Percentiles rank a stretch among this genome's conserved stretches.
phyloP scores from a whole-genome alignment of 768 basidiomycete species.

The Tylopilus balloui region DNA sequence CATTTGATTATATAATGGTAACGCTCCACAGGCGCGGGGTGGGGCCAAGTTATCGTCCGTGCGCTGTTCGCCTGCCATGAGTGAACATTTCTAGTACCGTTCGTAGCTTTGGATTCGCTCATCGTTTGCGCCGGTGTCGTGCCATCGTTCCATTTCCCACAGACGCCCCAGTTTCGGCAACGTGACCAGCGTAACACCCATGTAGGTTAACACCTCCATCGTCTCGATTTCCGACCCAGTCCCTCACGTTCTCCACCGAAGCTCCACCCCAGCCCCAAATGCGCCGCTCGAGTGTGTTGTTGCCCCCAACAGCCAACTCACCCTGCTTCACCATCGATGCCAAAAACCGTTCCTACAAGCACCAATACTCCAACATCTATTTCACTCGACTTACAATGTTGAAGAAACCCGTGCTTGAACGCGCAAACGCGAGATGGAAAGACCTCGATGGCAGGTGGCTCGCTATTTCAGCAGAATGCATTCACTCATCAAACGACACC shows the following conservation, averaged over 20 bases:
- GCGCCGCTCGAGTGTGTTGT: constrained; percentile 28
- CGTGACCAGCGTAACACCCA: no score
- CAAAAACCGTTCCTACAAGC: constrained; percentile 51
- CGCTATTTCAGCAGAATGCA: background rate
- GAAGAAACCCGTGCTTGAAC: constrained; percentile 42
- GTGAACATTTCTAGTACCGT: no score
- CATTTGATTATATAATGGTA: no score
- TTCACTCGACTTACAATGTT: constrained; percentile 54
- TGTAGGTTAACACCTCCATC: no score
- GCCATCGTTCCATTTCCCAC: no score
- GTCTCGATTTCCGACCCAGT: background rate
- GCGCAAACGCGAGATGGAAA: constrained; percentile 50
- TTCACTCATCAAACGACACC: constrained; percentile 10
- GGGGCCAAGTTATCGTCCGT: no score
- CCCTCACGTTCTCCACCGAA: background rate
- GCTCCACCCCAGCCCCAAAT: constrained; percentile 10
- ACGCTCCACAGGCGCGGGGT: no score
- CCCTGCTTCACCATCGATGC: constrained; percentile 42
- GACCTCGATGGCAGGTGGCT: constrained; percentile 36
- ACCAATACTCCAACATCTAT: constrained; percentile 74
- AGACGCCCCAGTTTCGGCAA: no score
- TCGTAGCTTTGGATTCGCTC: no score
- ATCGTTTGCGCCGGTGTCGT: no score
- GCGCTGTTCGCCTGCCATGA: no score
- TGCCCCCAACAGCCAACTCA: constrained; percentile 27